phyloP scores from a whole-genome alignment of 768 basidiomycete genomes.

The Pleurotus djamor region DNA sequence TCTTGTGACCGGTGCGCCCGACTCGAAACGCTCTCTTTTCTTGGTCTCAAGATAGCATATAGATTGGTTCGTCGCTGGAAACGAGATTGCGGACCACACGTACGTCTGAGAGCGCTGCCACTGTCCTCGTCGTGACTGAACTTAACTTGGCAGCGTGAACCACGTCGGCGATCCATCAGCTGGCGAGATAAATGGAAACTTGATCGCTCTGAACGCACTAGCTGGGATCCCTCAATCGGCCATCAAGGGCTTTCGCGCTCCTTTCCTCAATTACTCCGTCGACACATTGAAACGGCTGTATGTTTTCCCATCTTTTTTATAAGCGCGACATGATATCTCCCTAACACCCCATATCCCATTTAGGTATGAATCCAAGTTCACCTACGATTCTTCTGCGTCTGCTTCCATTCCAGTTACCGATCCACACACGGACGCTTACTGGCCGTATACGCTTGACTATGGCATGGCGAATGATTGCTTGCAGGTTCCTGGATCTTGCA shows the following conservation, averaged over 20 bases:
- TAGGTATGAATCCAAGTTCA: conserved; percentile 48
- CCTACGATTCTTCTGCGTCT: conserved; percentile 67
- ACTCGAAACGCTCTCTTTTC: background rate
- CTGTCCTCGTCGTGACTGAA: conserved; percentile 2
- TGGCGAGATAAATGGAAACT: conserved; percentile 74
- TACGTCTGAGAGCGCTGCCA: conserved; percentile 27
- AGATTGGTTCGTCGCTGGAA: conserved; percentile 81
- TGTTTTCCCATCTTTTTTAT: background rate
- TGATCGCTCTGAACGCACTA: conserved; percentile 75
- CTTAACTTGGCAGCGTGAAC: conserved; percentile 55
- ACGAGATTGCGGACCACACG: conserved; percentile 83
- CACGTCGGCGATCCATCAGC: conserved; percentile 63
- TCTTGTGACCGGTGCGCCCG: conserved; percentile 51
- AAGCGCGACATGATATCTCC: too few relatives aligned
- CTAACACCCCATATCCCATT: too few relatives aligned
- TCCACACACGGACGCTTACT: conserved; percentile 68
- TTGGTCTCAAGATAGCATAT: conserved; percentile 9
- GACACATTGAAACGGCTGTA: conserved; percentile 59
- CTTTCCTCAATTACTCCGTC: conserved; percentile 64
- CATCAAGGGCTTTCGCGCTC: conserved; percentile 76
- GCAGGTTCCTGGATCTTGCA: conserved; percentile 49
- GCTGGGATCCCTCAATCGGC: conserved; percentile 68
- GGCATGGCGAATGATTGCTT: conserved; percentile 81
- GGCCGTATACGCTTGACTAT: conserved; percentile 82
- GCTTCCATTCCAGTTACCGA: conserved; percentile 67